Evolutionary conservation across 148 eudicot genomes (phyloP).

Genomic region (Polygonum maritimum): DNA sequence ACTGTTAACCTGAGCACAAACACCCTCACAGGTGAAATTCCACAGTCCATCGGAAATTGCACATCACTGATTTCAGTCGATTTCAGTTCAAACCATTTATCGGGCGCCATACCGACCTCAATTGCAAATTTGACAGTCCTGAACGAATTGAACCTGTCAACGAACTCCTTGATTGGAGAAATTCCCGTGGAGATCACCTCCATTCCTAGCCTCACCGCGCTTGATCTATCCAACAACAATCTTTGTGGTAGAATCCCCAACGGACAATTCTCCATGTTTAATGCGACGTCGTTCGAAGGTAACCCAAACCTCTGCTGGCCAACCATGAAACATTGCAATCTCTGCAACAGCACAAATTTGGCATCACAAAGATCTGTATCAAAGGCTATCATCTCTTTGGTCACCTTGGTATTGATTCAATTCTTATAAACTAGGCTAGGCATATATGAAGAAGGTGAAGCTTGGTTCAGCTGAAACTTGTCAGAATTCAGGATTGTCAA

Average conservation of each 20-base stretch:
- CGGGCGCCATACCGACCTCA: slow-evolving; percentile 30
- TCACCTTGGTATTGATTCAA: slow-evolving; percentile 15
- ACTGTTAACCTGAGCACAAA: slow-evolving; percentile 26
- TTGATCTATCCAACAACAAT: slow-evolving; percentile 47
- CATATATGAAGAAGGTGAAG: no score
- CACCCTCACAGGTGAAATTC: slow-evolving; percentile 36
- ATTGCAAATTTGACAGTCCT: slow-evolving; percentile 19
- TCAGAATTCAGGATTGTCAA: no score
- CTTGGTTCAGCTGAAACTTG: no score
- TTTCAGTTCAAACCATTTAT: slow-evolving; percentile 33
- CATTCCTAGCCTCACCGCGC: slow-evolving; percentile 16
- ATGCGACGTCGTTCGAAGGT: slow-evolving; percentile 27
- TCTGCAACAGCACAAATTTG: background rate
- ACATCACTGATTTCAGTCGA: slow-evolving; percentile 23
- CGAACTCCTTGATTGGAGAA: slow-evolving; percentile 33
- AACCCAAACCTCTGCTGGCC: slow-evolving; percentile 41
- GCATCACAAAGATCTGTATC: slow-evolving; percentile 15
- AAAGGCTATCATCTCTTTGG: slow-evolving; percentile 17
- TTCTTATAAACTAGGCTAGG: background rate
- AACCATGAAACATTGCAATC: slow-evolving; percentile 25
- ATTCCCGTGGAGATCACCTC: slow-evolving; percentile 28
- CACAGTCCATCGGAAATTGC: slow-evolving; percentile 24
- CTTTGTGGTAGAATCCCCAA: slow-evolving; percentile 35
- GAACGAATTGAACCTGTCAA: slow-evolving; percentile 27
- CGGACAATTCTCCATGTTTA: slow-evolving; percentile 16